A percentile compares a stretch with the other conserved stretches of the same genome.
Evolutionary conservation across 768 basidiomycete genomes (phyloP).

Genomic region (Fibroporia radiculosa): DNA sequence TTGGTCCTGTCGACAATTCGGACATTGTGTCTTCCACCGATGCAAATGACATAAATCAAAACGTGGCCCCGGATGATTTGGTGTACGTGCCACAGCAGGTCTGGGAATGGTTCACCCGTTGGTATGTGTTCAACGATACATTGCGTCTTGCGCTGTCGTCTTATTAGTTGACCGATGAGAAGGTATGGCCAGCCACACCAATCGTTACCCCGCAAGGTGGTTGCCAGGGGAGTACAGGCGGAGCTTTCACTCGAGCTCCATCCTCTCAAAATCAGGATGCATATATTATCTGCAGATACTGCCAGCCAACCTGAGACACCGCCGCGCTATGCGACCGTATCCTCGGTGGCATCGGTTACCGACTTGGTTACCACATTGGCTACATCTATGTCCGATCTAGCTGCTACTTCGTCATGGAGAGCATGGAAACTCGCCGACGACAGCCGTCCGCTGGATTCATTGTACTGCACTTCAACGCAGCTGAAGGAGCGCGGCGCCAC

Average conservation of each 20-base stretch:
- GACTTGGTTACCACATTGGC: constrained; percentile 11
- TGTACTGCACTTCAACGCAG: constrained; percentile 10
- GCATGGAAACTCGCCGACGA: constrained; percentile 50
- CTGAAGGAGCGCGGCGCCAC: constrained; percentile 23
- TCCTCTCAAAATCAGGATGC: constrained; percentile 55
- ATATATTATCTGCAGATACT: constrained; percentile 8
- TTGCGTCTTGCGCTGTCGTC: background rate
- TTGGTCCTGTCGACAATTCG: constrained; percentile 74
- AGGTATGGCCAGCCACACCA: constrained; percentile 67
- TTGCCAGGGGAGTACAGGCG: constrained; percentile 46
- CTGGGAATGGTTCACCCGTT: constrained; percentile 60
- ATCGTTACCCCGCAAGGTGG: constrained; percentile 59
- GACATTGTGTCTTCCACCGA: constrained; percentile 44
- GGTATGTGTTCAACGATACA: constrained; percentile 40
- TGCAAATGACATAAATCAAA: constrained; percentile 13
- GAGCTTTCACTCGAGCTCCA: constrained; percentile 59
- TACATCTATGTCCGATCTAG: background rate
- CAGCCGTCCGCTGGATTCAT: constrained; percentile 9
- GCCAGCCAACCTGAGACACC: constrained; percentile 5
- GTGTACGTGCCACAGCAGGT: constrained; percentile 68
- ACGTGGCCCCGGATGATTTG: constrained; percentile 37
- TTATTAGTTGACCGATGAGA: constrained; percentile 5
- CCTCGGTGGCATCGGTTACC: constrained; percentile 12
- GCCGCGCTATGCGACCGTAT: constrained; percentile 10
- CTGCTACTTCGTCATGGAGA: constrained; percentile 30